Base-by-base conservation (phyloP, 768 basidiomycete species). In the Termitomyces titanicus region DNA sequence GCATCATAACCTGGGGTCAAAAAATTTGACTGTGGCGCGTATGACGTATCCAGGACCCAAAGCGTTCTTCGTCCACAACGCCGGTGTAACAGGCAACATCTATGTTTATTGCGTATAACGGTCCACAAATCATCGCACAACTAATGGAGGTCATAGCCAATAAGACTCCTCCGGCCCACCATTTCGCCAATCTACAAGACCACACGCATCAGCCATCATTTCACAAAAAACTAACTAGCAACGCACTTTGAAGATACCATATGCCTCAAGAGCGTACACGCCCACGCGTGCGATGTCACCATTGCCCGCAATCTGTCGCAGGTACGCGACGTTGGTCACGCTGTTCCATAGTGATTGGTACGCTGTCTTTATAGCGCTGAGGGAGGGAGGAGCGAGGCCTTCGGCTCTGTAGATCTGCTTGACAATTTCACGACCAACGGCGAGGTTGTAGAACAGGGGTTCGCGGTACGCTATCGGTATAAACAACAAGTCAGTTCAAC, bases 231-330 rank as follows among this genome's bases (percentile, higher is more conserved):
- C 7, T 40, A 12, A 24, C 0, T 11, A 11, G 3, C 12, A 47
- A 38, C 45, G 24, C 58, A 88, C 89, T 78, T 90, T 90, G 79
- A 89, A 96, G 63, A 96, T 88, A 15, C 88, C 86, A 67, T 94
- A 96, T 31, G 91, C 93, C 73, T 96, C 92, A 22, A 92, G 65
- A 9, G 82, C 91, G 66, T 93, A 92, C 17, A 92, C 68, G 10
- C 84, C 84, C 24, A 92, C 76, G 62, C 79, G 79, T 6, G 78
- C 78, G 71, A 84, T 80, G 63, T 91, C 84, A 7, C 92, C 91
- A 46, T 74, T 84, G 62, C 74, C 68, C 13, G 81, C 64, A 13
- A 85, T 67, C 55, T 81, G 74, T 11, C 84, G 79, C 82, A 86
- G 85, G 70, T 85, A 89, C 22, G 73, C 72, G 0, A 75, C 68